Percentiles rank a stretch among this genome's conserved stretches.
Evolutionary conservation across 2,329 filamentous ascomycete species (phyloP).

Genomic region (Aphanoascus verrucosus): DNA sequence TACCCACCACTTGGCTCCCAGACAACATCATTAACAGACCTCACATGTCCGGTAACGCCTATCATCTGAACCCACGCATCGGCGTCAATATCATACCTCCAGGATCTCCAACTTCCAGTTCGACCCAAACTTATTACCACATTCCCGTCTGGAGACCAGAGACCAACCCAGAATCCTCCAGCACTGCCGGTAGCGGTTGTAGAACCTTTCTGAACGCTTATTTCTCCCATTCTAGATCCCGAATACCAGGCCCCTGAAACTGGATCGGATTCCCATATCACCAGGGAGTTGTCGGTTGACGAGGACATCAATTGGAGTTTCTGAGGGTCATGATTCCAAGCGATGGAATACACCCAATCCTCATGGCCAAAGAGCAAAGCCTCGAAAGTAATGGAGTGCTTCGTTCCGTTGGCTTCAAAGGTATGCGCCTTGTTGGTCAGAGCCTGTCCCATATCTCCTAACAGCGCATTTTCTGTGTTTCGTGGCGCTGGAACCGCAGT

Average conservation of each 20-base stretch:
- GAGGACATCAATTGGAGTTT: conserved; percentile 69
- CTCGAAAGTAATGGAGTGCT: conserved; percentile 82
- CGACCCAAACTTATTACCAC: conserved; percentile 73
- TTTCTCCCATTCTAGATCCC: conserved; percentile 74
- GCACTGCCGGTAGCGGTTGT: conserved; percentile 93
- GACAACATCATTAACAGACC: conserved; percentile 66
- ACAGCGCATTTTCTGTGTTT: conserved; percentile 28
- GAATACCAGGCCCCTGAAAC: conserved; percentile 87
- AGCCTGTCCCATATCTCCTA: conserved; percentile 48
- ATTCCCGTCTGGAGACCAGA: conserved; percentile 72
- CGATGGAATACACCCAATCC: conserved; percentile 91
- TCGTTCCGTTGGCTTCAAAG: conserved; percentile 50
- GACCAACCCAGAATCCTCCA: conserved; percentile 89
- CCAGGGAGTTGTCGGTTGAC: conserved; percentile 88
- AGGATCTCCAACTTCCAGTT: conserved; percentile 86
- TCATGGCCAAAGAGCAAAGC: conserved; percentile 89
- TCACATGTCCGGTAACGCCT: conserved; percentile 73
- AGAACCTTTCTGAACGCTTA: conserved; percentile 87
- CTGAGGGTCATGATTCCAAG: conserved; percentile 52
- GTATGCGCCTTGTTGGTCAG: conserved; percentile 83
- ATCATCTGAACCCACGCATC: conserved; percentile 67
- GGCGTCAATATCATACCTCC: conserved; percentile 52
- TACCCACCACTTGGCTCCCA: conserved; percentile 79
- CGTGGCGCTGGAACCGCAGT: conserved; percentile 46
- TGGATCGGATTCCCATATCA: conserved; percentile 81